phyloP scores from a whole-genome alignment of 371 early-diverging fungal genomes.

The Racocetra persica region DNA sequence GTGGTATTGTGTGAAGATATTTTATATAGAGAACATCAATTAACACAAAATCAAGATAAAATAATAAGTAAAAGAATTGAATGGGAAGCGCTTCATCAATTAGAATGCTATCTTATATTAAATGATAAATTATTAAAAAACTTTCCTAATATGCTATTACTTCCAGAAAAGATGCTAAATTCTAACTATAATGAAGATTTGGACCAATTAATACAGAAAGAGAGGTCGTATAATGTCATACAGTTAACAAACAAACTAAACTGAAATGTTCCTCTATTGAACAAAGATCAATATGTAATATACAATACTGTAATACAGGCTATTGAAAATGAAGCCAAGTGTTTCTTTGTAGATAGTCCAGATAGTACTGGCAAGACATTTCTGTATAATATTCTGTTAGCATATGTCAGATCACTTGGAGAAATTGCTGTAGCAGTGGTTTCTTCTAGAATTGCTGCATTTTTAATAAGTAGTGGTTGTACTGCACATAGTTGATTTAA shows the following conservation, averaged over 20 bases:
- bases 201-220: not conserved
- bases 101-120: not conserved
- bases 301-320: not conserved
- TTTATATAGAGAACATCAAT: not conserved
- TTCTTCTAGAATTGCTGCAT: slow-evolving; percentile 2
- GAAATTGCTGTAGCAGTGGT: slow-evolving; percentile 9
- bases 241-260: not conserved
- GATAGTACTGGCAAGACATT: slow-evolving; percentile 45
- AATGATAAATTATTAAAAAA: not conserved
- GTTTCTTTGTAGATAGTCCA: slow-evolving; percentile 43
- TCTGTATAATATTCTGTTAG: slow-evolving; percentile 9
- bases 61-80: too few relatives aligned
- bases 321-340: slow-evolving; percentile 26
- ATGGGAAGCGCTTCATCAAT: slow-evolving; percentile 7
- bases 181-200: not conserved
- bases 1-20: slow-evolving; percentile 1
- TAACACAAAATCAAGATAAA: not conserved
- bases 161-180: not conserved
- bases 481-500: slow-evolving; percentile 49
- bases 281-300: not conserved
- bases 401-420: slow-evolving; percentile 1
- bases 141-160: slow-evolving; percentile 15
- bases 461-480: slow-evolving; percentile 39
- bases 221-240: not conserved
- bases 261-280: not conserved